These are phyloP conservation scores for Tricholoma saponaceum DNA, from an alignment of 768 basidiomycete genomes.

Conservation along the genomic window DNA sequence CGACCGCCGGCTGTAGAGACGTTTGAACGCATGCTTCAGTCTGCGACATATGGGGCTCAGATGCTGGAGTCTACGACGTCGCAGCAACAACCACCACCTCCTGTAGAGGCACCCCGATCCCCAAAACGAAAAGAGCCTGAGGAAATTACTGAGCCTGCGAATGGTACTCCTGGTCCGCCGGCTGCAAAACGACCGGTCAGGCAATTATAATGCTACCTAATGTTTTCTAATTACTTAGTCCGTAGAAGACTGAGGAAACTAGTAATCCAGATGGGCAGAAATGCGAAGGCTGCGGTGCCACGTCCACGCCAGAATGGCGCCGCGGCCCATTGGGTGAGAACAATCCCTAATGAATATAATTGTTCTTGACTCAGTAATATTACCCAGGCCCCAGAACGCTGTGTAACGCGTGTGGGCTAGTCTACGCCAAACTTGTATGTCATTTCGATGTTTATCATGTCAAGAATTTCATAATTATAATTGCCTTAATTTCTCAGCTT, in stretches of 20 bases:
- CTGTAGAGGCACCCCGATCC: conserved; percentile 3
- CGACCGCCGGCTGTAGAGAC: conserved; percentile 22
- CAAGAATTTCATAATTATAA: conserved; percentile 1
- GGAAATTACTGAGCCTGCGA: conserved; percentile 1
- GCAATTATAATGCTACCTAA: background rate
- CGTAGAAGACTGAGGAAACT: conserved; percentile 3
- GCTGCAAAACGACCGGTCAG: conserved; percentile 15
- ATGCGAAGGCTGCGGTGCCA: conserved; percentile 78
- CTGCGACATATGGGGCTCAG: conserved; percentile 37
- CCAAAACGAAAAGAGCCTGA: conserved; percentile 10
- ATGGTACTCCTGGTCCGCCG: conserved; percentile 2
- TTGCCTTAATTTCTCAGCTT: background rate
- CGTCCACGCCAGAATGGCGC: conserved; percentile 86
- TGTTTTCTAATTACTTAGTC: background rate
- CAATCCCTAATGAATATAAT: background rate
- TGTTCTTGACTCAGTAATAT: background rate
- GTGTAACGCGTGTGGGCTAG: conserved; percentile 84
- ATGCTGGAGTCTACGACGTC: conserved; percentile 39
- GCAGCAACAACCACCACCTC: conserved; percentile 9
- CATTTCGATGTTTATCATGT: conserved; percentile 4
- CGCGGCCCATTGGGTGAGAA: conserved; percentile 73
- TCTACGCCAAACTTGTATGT: conserved; percentile 82
- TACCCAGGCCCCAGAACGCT: conserved; percentile 69
- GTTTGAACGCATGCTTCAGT: conserved; percentile 39
- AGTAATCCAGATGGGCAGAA: conserved; percentile 59